These are phyloP conservation scores for Plectosphaerella cucumerina DNA, from an alignment of 2,329 filamentous ascomycete species.

Conservation along the genomic window DNA sequence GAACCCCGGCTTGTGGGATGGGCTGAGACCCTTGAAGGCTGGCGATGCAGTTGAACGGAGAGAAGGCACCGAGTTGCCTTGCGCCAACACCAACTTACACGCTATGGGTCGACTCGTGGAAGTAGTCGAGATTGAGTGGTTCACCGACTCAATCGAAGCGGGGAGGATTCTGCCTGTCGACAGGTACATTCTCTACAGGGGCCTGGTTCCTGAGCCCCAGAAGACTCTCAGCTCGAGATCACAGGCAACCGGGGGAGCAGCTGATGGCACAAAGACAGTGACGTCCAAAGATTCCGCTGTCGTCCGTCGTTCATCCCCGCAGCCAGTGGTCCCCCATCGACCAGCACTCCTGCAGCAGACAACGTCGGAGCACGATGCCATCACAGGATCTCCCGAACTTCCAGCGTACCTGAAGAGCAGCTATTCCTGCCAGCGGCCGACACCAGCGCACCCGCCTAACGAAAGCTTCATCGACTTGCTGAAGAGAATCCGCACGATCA, in stretches of 20 bases:
- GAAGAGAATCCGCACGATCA: conserved; percentile 66
- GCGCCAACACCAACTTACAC: too few species aligned
- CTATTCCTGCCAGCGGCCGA: conserved; percentile 80
- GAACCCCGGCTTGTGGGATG: too few species aligned
- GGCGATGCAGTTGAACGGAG: too few species aligned
- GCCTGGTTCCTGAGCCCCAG: conserved; percentile 24
- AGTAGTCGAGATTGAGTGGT: conserved; percentile 58
- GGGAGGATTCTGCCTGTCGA: conserved; percentile 41
- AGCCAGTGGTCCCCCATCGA: not conserved
- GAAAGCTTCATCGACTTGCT: conserved; percentile 69
- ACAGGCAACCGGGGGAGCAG: too few species aligned
- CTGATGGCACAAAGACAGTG: too few species aligned
- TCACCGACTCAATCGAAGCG: conserved; percentile 45
- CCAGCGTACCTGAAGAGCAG: conserved; percentile 46
- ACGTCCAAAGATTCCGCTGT: not conserved
- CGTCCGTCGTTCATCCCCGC: not conserved
- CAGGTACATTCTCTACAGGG: conserved; percentile 52
- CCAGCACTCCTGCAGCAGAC: conserved; percentile 58
- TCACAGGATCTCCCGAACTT: conserved; percentile 52
- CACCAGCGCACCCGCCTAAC: conserved; percentile 68
- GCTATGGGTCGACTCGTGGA: conserved; percentile 24
- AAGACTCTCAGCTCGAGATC: not conserved
- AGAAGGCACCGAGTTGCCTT: too few species aligned
- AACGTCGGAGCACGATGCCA: conserved; percentile 72
- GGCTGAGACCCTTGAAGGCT: too few species aligned